phyloP scores from a whole-genome alignment of 2,329 filamentous ascomycete species.

The Colletotrichum chlorophyti region DNA sequence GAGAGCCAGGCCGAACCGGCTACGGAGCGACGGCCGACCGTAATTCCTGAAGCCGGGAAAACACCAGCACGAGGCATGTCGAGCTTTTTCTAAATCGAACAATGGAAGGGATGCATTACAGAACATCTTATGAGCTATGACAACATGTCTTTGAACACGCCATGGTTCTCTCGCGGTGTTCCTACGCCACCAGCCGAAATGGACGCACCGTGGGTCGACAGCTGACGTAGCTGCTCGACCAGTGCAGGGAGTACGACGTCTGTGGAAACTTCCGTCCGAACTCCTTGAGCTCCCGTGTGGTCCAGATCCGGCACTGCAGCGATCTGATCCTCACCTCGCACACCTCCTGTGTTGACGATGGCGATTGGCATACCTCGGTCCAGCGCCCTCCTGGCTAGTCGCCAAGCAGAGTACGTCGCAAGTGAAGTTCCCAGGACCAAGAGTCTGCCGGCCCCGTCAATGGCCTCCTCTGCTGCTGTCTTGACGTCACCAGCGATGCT shows the following conservation, averaged over 20 bases:
- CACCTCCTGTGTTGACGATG: slow-evolving; percentile 86
- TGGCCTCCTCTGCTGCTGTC: slow-evolving; percentile 75
- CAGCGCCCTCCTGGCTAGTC: slow-evolving; percentile 82
- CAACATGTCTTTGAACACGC: slow-evolving; percentile 65
- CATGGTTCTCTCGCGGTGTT: slow-evolving; percentile 31
- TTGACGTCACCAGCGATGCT: slow-evolving; percentile 77
- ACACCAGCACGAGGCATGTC: slow-evolving; percentile 42
- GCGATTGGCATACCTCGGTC: slow-evolving; percentile 86
- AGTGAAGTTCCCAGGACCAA: slow-evolving; percentile 88
- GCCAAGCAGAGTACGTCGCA: slow-evolving; percentile 95
- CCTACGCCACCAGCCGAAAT: neutral
- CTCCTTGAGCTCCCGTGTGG: slow-evolving; percentile 58
- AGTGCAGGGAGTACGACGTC: slow-evolving; percentile 64
- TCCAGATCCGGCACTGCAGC: slow-evolving; percentile 62
- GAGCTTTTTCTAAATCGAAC: slow-evolving; percentile 56
- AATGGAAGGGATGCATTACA: slow-evolving; percentile 34
- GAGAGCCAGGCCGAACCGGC: slow-evolving; percentile 33
- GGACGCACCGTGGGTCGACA: slow-evolving; percentile 7
- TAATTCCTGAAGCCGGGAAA: slow-evolving; percentile 20
- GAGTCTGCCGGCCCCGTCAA: slow-evolving; percentile 78
- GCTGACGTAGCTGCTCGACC: slow-evolving; percentile 55
- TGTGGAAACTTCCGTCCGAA: slow-evolving; percentile 64
- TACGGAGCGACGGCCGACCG: slow-evolving; percentile 24
- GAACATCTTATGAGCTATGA: slow-evolving; percentile 46
- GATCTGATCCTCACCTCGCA: slow-evolving; percentile 78